A percentile compares a stretch with the other conserved stretches of the same genome.
Conservation (phyloP, 352 stramenopile species). For the Pilasporangium apinafurcum region DNA sequence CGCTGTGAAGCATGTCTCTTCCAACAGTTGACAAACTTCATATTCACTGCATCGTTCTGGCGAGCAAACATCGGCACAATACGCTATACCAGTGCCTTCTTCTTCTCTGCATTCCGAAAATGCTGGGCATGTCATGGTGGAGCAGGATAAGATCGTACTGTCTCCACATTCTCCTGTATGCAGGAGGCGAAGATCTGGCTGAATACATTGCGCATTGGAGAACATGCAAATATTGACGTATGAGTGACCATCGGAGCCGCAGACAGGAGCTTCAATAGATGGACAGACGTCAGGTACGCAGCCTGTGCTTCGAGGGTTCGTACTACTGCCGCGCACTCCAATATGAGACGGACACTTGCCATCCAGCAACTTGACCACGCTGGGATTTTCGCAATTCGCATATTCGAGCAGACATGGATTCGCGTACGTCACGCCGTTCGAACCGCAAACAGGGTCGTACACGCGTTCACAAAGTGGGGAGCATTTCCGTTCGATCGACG, state of each 20-base stretch:
- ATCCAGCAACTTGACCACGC: conserved; percentile 20
- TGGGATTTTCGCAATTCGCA: conserved; percentile 27
- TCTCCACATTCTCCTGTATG: conserved; percentile 40
- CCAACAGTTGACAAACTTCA: conserved; percentile 35
- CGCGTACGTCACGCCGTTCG: conserved; percentile 53
- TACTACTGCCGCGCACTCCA: conserved; percentile 6
- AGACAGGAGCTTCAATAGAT: conserved; percentile 17
- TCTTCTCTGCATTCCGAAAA: conserved; percentile 40
- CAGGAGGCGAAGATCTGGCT: conserved; percentile 20
- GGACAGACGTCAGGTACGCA: conserved; percentile 40
- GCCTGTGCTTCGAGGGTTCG: conserved; percentile 2
- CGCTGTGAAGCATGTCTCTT: conserved; percentile 44
- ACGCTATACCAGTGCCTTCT: conserved; percentile 18
- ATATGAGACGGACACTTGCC: conserved; percentile 32
- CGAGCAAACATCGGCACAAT: conserved; percentile 48
- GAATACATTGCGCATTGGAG: conserved; percentile 13
- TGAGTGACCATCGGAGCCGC: conserved; percentile 23
- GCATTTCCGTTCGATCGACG: conserved; percentile 16
- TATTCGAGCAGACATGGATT: conserved; percentile 54
- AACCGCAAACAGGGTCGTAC: conserved; percentile 54
- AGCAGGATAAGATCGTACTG: conserved; percentile 32
- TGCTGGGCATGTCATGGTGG: conserved; percentile 33
- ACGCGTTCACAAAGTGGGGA: conserved; percentile 35
- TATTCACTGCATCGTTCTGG: conserved; percentile 35
- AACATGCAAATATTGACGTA: conserved; percentile 30